Percentiles rank a stretch among this genome's conserved stretches.
Evolutionary conservation across 2,329 filamentous ascomycete species (phyloP).

Genomic region (Cladosporium sp.): DNA sequence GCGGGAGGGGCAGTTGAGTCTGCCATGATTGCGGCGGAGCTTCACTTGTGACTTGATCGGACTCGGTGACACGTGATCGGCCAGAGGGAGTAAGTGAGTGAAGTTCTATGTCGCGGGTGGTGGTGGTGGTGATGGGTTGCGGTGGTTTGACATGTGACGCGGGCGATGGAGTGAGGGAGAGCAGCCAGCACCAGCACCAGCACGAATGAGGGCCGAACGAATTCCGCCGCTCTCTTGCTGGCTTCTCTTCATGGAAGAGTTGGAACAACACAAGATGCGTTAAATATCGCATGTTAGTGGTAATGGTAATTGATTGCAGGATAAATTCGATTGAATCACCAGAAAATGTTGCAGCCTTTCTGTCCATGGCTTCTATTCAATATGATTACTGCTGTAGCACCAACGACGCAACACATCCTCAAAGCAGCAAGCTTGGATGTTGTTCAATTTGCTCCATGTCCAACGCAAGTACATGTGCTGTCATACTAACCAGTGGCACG

Average conservation of each 20-base stretch:
- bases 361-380: too few species aligned
- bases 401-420: too few species aligned
- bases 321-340: too few species aligned
- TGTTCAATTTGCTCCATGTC: too few species aligned
- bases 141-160: slow-evolving; percentile 12
- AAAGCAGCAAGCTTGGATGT: too few species aligned
- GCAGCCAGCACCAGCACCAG: slow-evolving; percentile 18
- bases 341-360: too few species aligned
- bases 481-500: too few species aligned
- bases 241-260: slow-evolving; percentile 8
- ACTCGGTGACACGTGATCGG: slow-evolving; percentile 1
- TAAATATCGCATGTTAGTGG: slow-evolving; percentile 11
- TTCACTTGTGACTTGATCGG: slow-evolving; percentile 1
- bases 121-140: slow-evolving; percentile 14
- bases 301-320: not conserved
- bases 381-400: too few species aligned
- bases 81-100: not conserved
- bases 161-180: slow-evolving; percentile 12
- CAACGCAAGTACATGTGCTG: too few species aligned
- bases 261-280: slow-evolving; percentile 10
- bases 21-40: not conserved
- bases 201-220: slow-evolving; percentile 17
- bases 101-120: slow-evolving; percentile 5
- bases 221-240: slow-evolving; percentile 10
- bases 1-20: slow-evolving; percentile 4